Percentiles rank a stretch among this genome's conserved stretches.
These are phyloP conservation scores for Alternaria triticina DNA, from an alignment of 2,329 filamentous ascomycete genomes.

Conservation along the genomic window DNA sequence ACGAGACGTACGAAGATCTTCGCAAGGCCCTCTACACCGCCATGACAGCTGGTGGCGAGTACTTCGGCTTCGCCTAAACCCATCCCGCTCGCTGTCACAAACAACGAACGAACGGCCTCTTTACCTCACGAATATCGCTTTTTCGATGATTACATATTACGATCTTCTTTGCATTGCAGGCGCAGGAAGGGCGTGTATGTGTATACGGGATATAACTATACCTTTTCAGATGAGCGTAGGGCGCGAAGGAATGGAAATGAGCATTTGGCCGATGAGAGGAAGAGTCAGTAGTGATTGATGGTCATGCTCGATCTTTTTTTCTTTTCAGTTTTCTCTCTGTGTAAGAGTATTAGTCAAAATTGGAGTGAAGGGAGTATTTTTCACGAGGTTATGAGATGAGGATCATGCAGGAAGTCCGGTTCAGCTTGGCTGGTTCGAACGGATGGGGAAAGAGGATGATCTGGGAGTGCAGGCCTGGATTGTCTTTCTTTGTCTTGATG, in stretches of 20 bases:
- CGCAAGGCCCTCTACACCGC: constrained; percentile 89
- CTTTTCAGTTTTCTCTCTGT: constrained; percentile 16
- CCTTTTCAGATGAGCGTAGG: background rate
- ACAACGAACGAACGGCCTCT: background rate
- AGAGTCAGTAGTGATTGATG: background rate
- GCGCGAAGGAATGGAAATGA: background rate
- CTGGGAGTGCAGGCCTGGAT: constrained; percentile 43
- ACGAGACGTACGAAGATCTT: constrained; percentile 92
- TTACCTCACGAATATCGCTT: constrained; percentile 4
- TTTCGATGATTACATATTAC: constrained; percentile 21
- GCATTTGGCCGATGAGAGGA: constrained; percentile 2
- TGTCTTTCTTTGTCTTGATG: constrained; percentile 3
- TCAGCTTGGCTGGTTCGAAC: background rate
- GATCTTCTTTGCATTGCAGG: constrained; percentile 40
- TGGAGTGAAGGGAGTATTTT: background rate
- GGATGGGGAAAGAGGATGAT: constrained; percentile 10
- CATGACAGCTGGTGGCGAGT: constrained; percentile 97
- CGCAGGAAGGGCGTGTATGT: constrained; percentile 19
- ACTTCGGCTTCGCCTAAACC: constrained; percentile 89
- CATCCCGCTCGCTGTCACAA: background rate
- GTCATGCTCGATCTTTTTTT: background rate
- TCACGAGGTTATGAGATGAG: background rate
- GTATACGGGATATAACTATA: constrained; percentile 11
- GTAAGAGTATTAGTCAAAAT: constrained; percentile 26
- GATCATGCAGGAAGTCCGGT: background rate